Evolutionary conservation across 129 eudicot species (phyloP).

Genomic region (Calendula officinalis): DNA sequence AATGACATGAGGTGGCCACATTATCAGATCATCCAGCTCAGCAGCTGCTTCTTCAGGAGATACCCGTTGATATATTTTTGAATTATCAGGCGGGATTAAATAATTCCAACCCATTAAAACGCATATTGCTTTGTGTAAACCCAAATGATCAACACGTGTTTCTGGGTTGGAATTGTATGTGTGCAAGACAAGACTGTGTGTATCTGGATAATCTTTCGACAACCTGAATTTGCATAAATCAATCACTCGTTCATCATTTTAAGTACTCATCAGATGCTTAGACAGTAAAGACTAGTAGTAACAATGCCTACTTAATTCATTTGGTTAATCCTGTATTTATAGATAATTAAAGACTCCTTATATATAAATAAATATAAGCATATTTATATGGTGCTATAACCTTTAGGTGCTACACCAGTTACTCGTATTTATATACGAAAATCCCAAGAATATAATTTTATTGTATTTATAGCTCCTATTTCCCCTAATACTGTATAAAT

Average conservation of each 20-base stretch:
- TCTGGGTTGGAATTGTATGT: constrained; percentile 86
- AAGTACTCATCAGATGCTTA: too few species aligned
- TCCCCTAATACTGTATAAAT: background rate
- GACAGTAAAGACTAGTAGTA: too few species aligned
- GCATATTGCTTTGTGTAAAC: constrained; percentile 90
- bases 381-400: too few species aligned
- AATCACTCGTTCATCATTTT: constrained; percentile 25
- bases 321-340: too few species aligned
- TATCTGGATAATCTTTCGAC: constrained; percentile 77
- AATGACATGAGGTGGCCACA: constrained; percentile 96
- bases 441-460: background rate
- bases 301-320: too few species aligned
- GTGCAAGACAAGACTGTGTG: constrained; percentile 86
- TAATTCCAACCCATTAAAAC: constrained; percentile 89
- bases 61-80: constrained; percentile 66
- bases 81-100: constrained; percentile 77
- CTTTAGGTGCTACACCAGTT: too few species aligned
- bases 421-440: too few species aligned
- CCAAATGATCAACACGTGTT: constrained; percentile 75
- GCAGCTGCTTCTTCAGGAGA: constrained; percentile 78
- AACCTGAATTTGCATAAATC: constrained; percentile 80
- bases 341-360: too few species aligned
- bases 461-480: background rate
- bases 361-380: too few species aligned
- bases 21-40: constrained; percentile 65